Conservation (phyloP, 495 filamentous ascomycete genomes). For the Xylaria palmicola region DNA sequence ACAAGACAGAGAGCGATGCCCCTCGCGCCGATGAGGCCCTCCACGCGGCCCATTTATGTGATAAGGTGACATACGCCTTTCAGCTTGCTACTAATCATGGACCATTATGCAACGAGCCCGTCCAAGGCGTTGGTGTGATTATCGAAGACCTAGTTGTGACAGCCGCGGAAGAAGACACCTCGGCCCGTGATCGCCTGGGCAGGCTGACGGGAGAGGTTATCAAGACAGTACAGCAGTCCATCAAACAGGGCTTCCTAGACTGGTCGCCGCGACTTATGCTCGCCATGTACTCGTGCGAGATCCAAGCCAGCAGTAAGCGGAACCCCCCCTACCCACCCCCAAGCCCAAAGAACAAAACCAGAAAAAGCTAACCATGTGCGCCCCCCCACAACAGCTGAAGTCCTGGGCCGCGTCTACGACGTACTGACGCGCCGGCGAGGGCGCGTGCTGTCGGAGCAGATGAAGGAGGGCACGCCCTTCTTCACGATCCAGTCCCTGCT, state of each 20-base stretch:
- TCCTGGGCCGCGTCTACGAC: conserved; percentile 90
- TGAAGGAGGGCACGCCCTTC: conserved; percentile 95
- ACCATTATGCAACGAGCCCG: conserved; percentile 88
- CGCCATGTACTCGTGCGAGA: conserved; percentile 98
- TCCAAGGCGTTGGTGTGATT: conserved; percentile 91
- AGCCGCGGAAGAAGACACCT: conserved; percentile 54
- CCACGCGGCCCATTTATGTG: conserved; percentile 71
- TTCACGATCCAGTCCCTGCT: conserved; percentile 86
- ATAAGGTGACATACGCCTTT: conserved; percentile 90
- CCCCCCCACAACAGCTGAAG: conserved; percentile 63
- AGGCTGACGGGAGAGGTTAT: conserved; percentile 89
- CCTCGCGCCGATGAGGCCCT: conserved; percentile 51
- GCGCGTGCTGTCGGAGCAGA: conserved; percentile 79
- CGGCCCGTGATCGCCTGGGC: conserved; percentile 65
- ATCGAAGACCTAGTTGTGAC: conserved; percentile 73
- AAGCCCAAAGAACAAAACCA: too few relatives aligned
- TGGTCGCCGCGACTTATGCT: conserved; percentile 92
- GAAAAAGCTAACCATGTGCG: conserved; percentile 9
- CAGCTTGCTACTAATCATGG: conserved; percentile 89
- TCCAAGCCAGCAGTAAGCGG: conserved; percentile 84
- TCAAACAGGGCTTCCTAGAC: conserved; percentile 85
- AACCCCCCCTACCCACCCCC: background rate
- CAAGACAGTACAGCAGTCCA: conserved; percentile 79
- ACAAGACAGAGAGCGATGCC: conserved; percentile 30
- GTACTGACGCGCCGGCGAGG: conserved; percentile 90